phyloP scores from a whole-genome alignment of 2,329 filamentous ascomycete genomes.

The Fusarium redolens region DNA sequence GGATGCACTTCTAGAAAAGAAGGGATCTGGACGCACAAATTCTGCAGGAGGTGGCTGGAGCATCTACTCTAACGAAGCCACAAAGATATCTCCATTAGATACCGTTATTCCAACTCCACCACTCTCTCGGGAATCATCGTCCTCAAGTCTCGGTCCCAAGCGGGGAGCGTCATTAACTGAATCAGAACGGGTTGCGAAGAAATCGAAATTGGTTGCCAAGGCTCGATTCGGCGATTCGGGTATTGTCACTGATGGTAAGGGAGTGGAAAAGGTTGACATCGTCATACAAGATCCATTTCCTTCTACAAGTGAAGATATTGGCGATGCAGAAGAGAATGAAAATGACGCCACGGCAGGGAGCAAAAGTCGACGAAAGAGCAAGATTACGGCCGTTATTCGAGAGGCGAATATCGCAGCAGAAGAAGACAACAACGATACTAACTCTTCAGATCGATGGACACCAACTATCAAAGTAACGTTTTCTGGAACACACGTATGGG shows the following conservation, averaged over 20 bases:
- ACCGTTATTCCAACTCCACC: conserved; percentile 60
- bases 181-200: conserved; percentile 60
- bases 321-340: conserved; percentile 41
- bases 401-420: conserved; percentile 43
- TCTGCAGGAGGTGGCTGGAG: conserved; percentile 82
- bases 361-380: conserved; percentile 46
- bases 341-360: conserved; percentile 16
- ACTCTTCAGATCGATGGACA: conserved; percentile 47
- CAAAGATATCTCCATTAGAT: conserved; percentile 66
- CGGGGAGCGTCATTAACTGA: conserved; percentile 40
- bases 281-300: conserved; percentile 69
- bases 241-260: conserved; percentile 66
- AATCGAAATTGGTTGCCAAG: conserved; percentile 69
- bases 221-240: conserved; percentile 77
- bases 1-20: conserved; percentile 73
- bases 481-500: conserved; percentile 82
- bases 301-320: conserved; percentile 19
- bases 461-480: conserved; percentile 71
- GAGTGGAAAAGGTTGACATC: conserved; percentile 71
- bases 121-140: conserved; percentile 51
- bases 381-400: conserved; percentile 51
- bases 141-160: conserved; percentile 46
- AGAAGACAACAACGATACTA: conserved; percentile 42
- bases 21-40: conserved; percentile 77
- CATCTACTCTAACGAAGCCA: conserved; percentile 76